Evolutionary conservation across 2,329 filamentous ascomycete species (phyloP).

Genomic region (Alternaria sp.): DNA sequence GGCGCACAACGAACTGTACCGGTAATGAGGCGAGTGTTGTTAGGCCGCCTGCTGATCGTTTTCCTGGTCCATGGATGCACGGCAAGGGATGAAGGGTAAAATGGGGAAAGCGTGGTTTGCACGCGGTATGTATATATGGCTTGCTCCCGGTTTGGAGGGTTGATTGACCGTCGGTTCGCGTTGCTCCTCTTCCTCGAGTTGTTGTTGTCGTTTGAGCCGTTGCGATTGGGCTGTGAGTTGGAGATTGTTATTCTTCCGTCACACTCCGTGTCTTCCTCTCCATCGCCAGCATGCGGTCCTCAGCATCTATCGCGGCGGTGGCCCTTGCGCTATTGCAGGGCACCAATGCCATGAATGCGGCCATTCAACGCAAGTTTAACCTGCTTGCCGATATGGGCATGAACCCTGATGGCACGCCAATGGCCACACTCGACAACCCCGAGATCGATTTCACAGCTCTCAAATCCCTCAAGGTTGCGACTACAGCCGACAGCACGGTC

Average conservation of each 20-base stretch:
- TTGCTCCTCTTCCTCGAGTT: not conserved
- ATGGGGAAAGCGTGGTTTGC: not conserved
- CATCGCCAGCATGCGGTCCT: slow-evolving; percentile 33
- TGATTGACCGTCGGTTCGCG: not conserved
- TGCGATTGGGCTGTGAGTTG: not conserved
- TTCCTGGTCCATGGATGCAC: not conserved
- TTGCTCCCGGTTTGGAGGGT: not conserved
- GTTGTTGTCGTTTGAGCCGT: not conserved
- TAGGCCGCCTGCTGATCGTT: not conserved
- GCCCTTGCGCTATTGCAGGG: slow-evolving; percentile 36
- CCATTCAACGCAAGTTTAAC: slow-evolving; percentile 30
- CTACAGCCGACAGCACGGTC: slow-evolving; percentile 6
- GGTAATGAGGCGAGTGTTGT: not conserved
- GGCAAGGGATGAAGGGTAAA: not conserved
- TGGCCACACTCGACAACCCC: slow-evolving; percentile 16
- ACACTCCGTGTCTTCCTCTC: not conserved
- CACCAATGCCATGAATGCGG: slow-evolving; percentile 31
- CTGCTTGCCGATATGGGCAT: slow-evolving; percentile 46
- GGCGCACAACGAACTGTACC: not conserved
- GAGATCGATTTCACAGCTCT: not conserved
- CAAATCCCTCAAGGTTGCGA: slow-evolving; percentile 11
- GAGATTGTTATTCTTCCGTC: not conserved
- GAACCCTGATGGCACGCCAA: slow-evolving; percentile 42
- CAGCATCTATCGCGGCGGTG: slow-evolving; percentile 31
- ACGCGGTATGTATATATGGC: slow-evolving; percentile 1